These are phyloP conservation scores for Pythium insidiosum DNA, from an alignment of 352 stramenopile genomes.

Conservation along the genomic window DNA sequence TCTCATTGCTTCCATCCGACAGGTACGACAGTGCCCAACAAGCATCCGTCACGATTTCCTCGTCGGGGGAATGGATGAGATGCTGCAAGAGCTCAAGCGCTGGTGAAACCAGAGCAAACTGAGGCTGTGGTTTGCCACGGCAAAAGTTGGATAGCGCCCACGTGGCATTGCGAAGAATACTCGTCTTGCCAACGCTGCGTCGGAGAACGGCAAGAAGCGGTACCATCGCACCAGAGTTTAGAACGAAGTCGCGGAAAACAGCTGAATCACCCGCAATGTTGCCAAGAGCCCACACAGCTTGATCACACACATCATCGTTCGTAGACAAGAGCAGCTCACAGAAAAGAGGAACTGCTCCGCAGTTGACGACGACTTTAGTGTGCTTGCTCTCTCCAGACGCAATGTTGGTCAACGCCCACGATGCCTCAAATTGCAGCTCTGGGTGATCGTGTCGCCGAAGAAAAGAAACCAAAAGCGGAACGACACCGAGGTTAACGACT, in stretches of 20 bases:
- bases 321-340: conserved; percentile 92
- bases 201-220: conserved; percentile 60
- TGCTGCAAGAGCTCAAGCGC: conserved; percentile 92
- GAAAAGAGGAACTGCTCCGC: conserved; percentile 96
- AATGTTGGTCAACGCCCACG: conserved; percentile 99
- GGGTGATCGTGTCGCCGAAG: conserved; percentile 90
- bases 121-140: conserved; percentile 87
- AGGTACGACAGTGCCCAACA: conserved; percentile 99
- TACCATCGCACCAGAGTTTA: conserved; percentile 92
- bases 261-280: conserved; percentile 99
- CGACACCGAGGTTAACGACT: conserved; percentile 96
- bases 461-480: conserved; percentile 97
- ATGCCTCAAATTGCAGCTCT: conserved; percentile 97
- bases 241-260: conserved; percentile 94
- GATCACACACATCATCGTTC: conserved; percentile 97
- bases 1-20: conserved; percentile 95
- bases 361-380: conserved; percentile 97
- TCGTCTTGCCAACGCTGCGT: conserved; percentile 84
- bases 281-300: conserved; percentile 97
- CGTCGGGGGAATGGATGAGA: conserved; percentile 94
- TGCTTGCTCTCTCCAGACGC: conserved; percentile 97
- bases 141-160: conserved; percentile 99
- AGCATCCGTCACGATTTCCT: conserved; percentile 98
- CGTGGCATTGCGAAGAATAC: conserved; percentile 98
- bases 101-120: conserved; percentile 94